phyloP scores from a whole-genome alignment of 2,329 filamentous ascomycete genomes.

The Colletotrichum tanaceti region DNA sequence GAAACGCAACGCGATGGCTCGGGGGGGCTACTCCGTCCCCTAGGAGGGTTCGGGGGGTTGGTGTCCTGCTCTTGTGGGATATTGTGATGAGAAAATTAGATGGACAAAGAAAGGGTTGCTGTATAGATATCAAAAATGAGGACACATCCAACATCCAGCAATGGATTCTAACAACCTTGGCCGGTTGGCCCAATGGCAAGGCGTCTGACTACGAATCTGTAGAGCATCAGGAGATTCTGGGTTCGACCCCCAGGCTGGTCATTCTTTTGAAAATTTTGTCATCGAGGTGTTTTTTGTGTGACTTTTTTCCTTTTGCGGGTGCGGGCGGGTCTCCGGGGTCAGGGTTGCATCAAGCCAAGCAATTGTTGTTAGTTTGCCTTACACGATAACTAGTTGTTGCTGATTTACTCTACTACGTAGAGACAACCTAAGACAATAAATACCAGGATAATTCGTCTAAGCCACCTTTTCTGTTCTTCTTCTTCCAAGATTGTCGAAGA shows the following conservation, averaged over 20 bases:
- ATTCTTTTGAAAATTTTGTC: constrained; percentile 12
- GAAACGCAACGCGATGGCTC: not conserved
- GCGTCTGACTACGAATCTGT: constrained; percentile 55
- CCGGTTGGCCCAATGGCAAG: constrained; percentile 54
- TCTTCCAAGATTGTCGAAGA: not conserved
- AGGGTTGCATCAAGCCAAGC: no score
- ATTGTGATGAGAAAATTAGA: not conserved
- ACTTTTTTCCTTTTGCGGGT: not conserved
- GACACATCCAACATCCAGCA: not conserved
- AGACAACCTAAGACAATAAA: no score
- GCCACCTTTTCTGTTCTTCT: no score
- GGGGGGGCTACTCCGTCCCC: not conserved
- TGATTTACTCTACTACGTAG: no score
- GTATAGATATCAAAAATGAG: no score
- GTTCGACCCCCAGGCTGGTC: constrained; percentile 41
- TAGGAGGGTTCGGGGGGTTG: not conserved
- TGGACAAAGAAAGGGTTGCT: no score
- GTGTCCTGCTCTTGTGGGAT: not conserved
- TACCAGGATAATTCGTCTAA: no score
- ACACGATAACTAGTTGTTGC: no score
- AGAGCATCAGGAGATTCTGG: constrained; percentile 39
- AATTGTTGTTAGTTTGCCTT: not conserved
- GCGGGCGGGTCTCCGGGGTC: constrained; percentile 30
- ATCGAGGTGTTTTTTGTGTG: not conserved
- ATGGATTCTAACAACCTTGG: constrained; percentile 18